Evolutionary conservation across 116 monocot species (phyloP), one percentile per base, ranked within the genome.

Genomic region (Thalassia testudinum): DNA sequence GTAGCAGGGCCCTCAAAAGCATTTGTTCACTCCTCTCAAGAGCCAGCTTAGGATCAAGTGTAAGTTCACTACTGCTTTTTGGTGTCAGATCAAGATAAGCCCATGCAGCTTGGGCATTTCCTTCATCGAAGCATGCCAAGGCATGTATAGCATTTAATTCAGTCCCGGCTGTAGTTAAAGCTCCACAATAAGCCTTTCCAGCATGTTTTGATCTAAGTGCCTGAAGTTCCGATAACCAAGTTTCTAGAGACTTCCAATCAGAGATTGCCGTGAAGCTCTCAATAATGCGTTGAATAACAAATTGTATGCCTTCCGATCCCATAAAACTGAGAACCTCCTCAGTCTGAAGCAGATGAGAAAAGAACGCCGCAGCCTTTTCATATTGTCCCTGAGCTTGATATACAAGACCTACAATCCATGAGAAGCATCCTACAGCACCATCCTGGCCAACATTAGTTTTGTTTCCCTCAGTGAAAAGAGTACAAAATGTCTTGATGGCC

Each of bases 361-460:
- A 95, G 61, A 81, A 65, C 27, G 95, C 95, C 62, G 95, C 88
- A 70, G 95, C 95, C 78, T 81, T 95, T 71, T 95, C 95, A 70
- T 84, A 85, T 58, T 88, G 85, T 8, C 95, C 95, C 60, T 68
- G 65, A 60, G 87, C 69, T 69, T 95, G 85, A 70, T 78, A 77
- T 18, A 79, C 77, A 59, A 95, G 76, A 54, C 95, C 95, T 19
- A 66, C 68, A 44, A 95, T 85, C 88, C 95, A 95, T 53, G 79
- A 79, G 50, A 88, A 76, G 43, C 63, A 49, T 56, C 60, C 48
- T 25, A 27, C 21, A 59, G 42, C 59, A 26, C 30, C 69, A 71
- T 66, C 27, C 30, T 42, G 29, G 52, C 45, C 72, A 45, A 56
- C 10, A 43, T 14, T 43, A 1, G 49, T n/a, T 7, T 66, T 67